These are phyloP conservation scores for Stereum hirsutum DNA, from an alignment of 1,284 basidiomycete genomes.

Conservation along the genomic window DNA sequence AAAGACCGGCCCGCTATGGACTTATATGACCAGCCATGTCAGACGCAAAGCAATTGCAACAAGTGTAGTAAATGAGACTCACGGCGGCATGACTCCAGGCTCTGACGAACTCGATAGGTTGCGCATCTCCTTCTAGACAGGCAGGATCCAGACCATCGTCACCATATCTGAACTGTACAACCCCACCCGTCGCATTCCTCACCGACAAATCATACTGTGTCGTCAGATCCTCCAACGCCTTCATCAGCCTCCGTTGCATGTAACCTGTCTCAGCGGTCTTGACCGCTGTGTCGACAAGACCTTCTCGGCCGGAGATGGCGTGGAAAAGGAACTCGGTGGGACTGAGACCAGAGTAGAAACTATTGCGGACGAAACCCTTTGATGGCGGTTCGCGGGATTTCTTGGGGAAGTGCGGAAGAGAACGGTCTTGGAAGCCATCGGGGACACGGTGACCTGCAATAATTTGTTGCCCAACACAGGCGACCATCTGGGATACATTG, in stretches of 20 bases:
- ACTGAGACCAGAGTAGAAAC: constrained; percentile 91
- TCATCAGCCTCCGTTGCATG: constrained; percentile 99
- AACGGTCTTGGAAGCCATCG: constrained; percentile 98
- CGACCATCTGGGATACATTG: constrained; percentile 99
- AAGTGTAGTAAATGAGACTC: constrained; percentile 18
- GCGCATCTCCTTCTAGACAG: constrained; percentile 89
- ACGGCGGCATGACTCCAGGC: constrained; percentile 88
- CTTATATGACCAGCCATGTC: constrained; percentile 27
- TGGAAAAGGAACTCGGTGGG: constrained; percentile 99
- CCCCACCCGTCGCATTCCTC: constrained; percentile 88
- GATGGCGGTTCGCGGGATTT: constrained; percentile 96
- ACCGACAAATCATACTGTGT: constrained; percentile 98
- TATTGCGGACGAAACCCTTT: constrained; percentile 97
- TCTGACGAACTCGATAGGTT: constrained; percentile 84
- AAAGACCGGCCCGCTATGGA: constrained; percentile 51
- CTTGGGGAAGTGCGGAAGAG: constrained; percentile 96
- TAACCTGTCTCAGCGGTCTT: constrained; percentile 99
- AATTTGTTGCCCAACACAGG: constrained; percentile 99
- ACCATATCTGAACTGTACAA: constrained; percentile 98
- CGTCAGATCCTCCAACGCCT: constrained; percentile 95
- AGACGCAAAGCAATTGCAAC: constrained; percentile 1
- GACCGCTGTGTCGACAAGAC: constrained; percentile 97
- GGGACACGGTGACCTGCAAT: constrained; percentile 97
- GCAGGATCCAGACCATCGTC: constrained; percentile 98
- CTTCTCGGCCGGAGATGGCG: constrained; percentile 97